Evolutionary conservation across 2,329 filamentous ascomycete species (phyloP), one percentile per base, ranked within the genome.

Genomic region (Colletotrichum destructivum): DNA sequence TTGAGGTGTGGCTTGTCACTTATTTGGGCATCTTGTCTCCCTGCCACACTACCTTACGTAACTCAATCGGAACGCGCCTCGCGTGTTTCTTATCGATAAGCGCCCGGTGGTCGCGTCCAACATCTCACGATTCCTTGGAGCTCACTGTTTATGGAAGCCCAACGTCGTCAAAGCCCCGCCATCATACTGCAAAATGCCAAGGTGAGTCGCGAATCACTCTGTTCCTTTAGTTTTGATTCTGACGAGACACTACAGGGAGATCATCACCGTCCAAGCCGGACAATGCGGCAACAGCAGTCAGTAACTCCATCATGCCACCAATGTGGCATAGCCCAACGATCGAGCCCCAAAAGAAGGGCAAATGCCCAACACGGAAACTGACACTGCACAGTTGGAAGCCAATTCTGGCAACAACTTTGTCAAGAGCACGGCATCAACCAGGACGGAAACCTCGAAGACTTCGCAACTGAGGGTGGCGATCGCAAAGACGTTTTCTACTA

Each of bases 401-500:
- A 98, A 81, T 99, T 99, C 85, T 99, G 96, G 96, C 96, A 98
- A 83, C 96, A 98, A 84, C 90, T 98, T 72, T 99, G 96, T 83
- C 93, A 96, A 81, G 96, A 99, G 84, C 96, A 99, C 81, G 96
- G 97, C 74, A 99, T 99, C 85, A 98, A 93, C 79, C 94, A 96
- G 81, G 95, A 98, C 84, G 96, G 96, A 70, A 98, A 98, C 81
- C 89, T 99, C 70, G 95, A 98, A 81, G 95, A 98, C 82, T 98
- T 98, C 85, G 96, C 96, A 79, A 98, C 95, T 61, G 96, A 98
- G 83, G 96, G 96, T 79, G 95, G 96, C 76, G 96, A 99, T 84
- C 92, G 96, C 77, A 99, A 99, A 82, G 96, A 99, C 84, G 96
- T 99, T 73, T 98, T 98, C 85, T 98, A 98, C 89, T 99, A 98